phyloP scores from a whole-genome alignment of 805 yeast genomes.

The Lipomyces mesembrius region DNA sequence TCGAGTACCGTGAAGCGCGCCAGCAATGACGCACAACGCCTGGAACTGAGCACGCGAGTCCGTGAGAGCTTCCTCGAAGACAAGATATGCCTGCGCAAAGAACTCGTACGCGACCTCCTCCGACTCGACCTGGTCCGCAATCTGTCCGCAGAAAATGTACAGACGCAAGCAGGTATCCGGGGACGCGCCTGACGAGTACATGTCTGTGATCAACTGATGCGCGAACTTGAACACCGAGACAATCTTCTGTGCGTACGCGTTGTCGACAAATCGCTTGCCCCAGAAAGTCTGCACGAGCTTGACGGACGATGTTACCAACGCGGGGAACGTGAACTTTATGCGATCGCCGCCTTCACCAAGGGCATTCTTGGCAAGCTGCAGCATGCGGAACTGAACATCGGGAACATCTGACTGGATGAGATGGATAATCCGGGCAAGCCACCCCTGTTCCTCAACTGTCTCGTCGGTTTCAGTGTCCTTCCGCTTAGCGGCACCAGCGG shows the following conservation, averaged over 20 bases:
- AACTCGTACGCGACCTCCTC: slow-evolving; percentile 84
- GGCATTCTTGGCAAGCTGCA: slow-evolving; percentile 53
- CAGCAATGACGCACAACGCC: slow-evolving; percentile 56
- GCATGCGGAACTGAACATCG: slow-evolving; percentile 52
- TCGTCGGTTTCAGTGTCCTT: slow-evolving; percentile 50
- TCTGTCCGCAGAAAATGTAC: slow-evolving; percentile 68
- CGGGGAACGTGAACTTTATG: slow-evolving; percentile 72
- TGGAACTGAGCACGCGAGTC: slow-evolving; percentile 61
- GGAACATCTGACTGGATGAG: slow-evolving; percentile 59
- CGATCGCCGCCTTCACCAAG: slow-evolving; percentile 61
- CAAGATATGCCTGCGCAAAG: slow-evolving; percentile 82
- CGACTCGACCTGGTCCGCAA: slow-evolving; percentile 76
- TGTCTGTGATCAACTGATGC: slow-evolving; percentile 69
- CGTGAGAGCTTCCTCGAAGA: slow-evolving; percentile 70
- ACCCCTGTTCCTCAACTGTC: slow-evolving; percentile 40
- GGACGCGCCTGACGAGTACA: slow-evolving; percentile 51
- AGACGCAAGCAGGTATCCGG: slow-evolving; percentile 48
- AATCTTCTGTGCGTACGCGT: slow-evolving; percentile 41
- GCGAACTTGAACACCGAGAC: slow-evolving; percentile 72
- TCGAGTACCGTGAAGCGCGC: slow-evolving; percentile 57
- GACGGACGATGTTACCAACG: slow-evolving; percentile 67
- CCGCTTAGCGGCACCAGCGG: slow-evolving; percentile 19
- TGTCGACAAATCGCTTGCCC: slow-evolving; percentile 38
- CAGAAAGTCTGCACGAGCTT: slow-evolving; percentile 59
- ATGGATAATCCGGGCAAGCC: slow-evolving; percentile 70